Conservation (phyloP, 257 asterid species). For the Handroanthus guayacan region DNA sequence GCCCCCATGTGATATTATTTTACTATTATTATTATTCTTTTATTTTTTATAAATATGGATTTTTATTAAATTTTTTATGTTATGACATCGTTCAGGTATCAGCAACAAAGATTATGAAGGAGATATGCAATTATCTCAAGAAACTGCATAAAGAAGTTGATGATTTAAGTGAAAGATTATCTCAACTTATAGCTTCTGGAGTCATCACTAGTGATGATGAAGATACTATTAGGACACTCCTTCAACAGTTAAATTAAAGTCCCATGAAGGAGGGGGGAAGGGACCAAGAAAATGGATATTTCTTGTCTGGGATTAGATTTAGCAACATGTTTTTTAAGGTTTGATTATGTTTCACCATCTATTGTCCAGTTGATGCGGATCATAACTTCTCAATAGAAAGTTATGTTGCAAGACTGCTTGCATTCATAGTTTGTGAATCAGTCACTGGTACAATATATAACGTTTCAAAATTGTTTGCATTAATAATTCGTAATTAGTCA, state of each 20-base stretch:
- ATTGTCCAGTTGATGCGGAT: too few relatives aligned
- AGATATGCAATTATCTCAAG: slow-evolving; percentile 63
- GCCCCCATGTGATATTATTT: neutral
- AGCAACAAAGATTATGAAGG: slow-evolving; percentile 60
- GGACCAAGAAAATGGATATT: neutral
- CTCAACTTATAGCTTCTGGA: slow-evolving; percentile 58
- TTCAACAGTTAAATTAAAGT: slow-evolving; percentile 35
- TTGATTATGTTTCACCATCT: too few relatives aligned
- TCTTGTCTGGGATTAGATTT: neutral
- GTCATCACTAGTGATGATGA: slow-evolving; percentile 47
- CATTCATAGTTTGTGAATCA: too few relatives aligned
- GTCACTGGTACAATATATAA: too few relatives aligned
- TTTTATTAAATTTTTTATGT: neutral
- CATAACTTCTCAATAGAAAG: too few relatives aligned
- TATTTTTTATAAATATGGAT: neutral
- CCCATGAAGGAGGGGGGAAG: too few relatives aligned
- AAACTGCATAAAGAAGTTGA: slow-evolving; percentile 73
- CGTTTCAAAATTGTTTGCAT: too few relatives aligned
- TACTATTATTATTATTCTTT: neutral
- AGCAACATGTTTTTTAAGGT: slow-evolving; percentile 1
- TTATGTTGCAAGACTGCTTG: too few relatives aligned
- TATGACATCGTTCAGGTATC: slow-evolving; percentile 37
- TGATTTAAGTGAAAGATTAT: slow-evolving; percentile 62
- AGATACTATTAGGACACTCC: slow-evolving; percentile 50
- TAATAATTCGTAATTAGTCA: too few relatives aligned